Percentiles rank a stretch among this genome's conserved stretches.
phyloP scores from a whole-genome alignment of 345 rosid species.

The Rubroshorea leprosula region DNA sequence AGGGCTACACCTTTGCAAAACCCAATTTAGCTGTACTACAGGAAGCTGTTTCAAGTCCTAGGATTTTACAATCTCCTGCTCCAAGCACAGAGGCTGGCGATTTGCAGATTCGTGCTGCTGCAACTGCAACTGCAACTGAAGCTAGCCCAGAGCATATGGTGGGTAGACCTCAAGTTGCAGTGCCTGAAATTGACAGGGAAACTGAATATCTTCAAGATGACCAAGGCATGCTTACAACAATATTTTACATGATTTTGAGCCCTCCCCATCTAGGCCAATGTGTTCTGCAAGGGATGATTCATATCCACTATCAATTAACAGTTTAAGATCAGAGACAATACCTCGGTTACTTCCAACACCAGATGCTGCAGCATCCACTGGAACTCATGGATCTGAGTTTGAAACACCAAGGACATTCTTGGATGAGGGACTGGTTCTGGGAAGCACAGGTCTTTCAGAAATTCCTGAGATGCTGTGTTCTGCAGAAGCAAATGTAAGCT shows the following conservation, averaged over 20 bases:
- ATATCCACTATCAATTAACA: conserved; percentile 27
- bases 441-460: conserved; percentile 41
- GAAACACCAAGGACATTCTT: conserved; percentile 44
- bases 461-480: conserved; percentile 46
- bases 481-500: conserved; percentile 45
- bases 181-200: conserved; percentile 32
- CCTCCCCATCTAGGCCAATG: conserved; percentile 22
- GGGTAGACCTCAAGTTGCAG: conserved; percentile 12
- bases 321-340: conserved; percentile 24
- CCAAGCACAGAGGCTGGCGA: conserved; percentile 19
- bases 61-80: conserved; percentile 17
- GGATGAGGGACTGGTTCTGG: conserved; percentile 27
- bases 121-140: conserved; percentile 18
- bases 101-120: conserved; percentile 13
- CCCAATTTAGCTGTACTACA: conserved; percentile 30
- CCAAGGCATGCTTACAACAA: conserved; percentile 14
- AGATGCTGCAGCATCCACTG: conserved; percentile 25
- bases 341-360: conserved; percentile 25
- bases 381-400: conserved; percentile 35
- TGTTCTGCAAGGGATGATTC: conserved; percentile 43
- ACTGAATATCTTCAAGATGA: conserved; percentile 44
- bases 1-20: conserved; percentile 35
- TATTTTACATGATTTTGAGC: conserved; percentile 24
- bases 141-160: conserved; percentile 9
- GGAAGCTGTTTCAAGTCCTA: conserved; percentile 29